phyloP scores from a whole-genome alignment of 306 rosid genomes.

The Gillenia trifoliata region DNA sequence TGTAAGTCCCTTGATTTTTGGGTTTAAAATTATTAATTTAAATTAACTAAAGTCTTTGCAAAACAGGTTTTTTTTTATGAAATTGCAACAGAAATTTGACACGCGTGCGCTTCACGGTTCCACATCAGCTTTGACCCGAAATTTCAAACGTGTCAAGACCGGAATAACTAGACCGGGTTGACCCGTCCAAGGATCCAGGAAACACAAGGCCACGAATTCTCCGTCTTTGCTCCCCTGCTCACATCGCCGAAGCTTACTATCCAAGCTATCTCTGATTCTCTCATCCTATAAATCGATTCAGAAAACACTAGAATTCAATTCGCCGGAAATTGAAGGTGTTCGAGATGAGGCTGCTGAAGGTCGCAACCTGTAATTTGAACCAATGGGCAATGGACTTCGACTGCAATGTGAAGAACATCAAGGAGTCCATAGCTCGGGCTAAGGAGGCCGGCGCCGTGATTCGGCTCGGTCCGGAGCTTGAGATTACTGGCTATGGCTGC shows the following conservation, averaged over 20 bases:
- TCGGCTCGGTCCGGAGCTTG: conserved; percentile 94
- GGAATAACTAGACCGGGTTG: neutral
- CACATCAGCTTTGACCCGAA: neutral
- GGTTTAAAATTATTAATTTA: too few relatives aligned
- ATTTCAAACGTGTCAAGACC: neutral
- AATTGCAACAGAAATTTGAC: too few relatives aligned
- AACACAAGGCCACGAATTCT: neutral
- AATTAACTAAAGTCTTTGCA: too few relatives aligned
- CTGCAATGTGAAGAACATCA: conserved; percentile 60
- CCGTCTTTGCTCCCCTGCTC: neutral
- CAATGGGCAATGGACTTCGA: conserved; percentile 99
- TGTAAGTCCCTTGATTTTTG: too few relatives aligned
- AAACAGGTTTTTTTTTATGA: too few relatives aligned
- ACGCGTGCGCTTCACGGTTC: neutral
- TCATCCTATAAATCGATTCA: neutral
- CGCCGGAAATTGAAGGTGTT: neutral
- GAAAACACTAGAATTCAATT: neutral
- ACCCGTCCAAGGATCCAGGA: neutral
- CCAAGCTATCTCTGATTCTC: neutral
- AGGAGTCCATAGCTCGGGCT: conserved; percentile 56
- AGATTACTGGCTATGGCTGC: conserved; percentile 90
- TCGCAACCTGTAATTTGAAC: conserved; percentile 87
- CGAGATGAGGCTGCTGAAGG: conserved; percentile 79
- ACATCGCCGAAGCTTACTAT: neutral
- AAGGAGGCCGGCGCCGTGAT: conserved; percentile 73